Percentiles rank a stretch among this genome's conserved stretches.
Evolutionary conservation across 345 rosid species (phyloP).

Genomic region (Nasturtium officinale): DNA sequence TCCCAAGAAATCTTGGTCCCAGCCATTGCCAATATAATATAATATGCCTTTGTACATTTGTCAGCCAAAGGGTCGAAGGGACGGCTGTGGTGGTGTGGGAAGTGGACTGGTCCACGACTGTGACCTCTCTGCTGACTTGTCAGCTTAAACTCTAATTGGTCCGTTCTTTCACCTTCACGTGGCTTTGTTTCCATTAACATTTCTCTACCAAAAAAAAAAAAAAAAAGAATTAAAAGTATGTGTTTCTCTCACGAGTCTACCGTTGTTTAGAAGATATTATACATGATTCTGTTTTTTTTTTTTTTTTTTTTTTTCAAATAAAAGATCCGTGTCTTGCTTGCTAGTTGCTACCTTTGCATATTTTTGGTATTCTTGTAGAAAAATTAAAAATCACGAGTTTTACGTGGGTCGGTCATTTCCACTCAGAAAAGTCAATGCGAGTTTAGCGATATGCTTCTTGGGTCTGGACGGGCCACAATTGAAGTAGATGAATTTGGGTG

Average conservation of each 20-base stretch:
- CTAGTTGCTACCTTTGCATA: no score
- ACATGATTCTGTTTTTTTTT: conserved; percentile 14
- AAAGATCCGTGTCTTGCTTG: no score
- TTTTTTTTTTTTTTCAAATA: neutral
- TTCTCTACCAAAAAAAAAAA: neutral
- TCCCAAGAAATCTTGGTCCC: conserved; percentile 44
- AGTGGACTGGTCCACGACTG: conserved; percentile 42
- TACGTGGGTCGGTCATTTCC: neutral
- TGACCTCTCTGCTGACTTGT: conserved; percentile 40
- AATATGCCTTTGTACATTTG: conserved; percentile 43
- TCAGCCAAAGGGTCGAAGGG: conserved; percentile 48
- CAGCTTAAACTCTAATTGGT: conserved; percentile 36
- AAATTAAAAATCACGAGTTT: conserved; percentile 20
- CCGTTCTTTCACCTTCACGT: conserved; percentile 29
- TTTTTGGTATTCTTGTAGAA: neutral
- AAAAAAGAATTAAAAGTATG: neutral
- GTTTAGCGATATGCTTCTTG: neutral
- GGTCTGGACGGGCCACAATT: conserved; percentile 3
- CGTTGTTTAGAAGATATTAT: neutral
- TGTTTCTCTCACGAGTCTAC: neutral
- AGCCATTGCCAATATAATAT: conserved; percentile 3
- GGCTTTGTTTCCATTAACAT: conserved; percentile 40
- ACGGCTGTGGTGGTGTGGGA: conserved; percentile 44
- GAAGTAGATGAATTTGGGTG: neutral
- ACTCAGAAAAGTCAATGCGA: neutral